Evolutionary conservation across 129 eudicot species (phyloP), one percentile per base, ranked within the genome.

Genomic region (Ambrosia trifida): DNA sequence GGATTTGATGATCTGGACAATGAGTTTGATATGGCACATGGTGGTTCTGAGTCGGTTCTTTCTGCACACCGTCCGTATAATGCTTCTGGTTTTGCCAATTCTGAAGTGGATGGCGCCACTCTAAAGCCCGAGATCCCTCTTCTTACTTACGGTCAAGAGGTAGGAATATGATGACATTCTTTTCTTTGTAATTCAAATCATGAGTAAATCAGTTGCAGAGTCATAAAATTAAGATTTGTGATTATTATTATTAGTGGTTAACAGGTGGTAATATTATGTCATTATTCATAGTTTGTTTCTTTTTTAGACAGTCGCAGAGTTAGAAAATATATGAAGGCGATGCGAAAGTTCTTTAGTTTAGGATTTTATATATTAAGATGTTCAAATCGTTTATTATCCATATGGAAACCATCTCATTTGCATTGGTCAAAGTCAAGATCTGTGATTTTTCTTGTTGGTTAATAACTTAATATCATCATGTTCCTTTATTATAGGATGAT

Each of bases 81-180:
- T 87, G 84, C 87, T 33, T 87, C 96, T 16, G 96, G 90, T 19
- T 72, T 85, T 49, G 77, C 87, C 49, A 70, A 80, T 32, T 86
- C 89, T 0, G 97, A 90, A 73, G 59, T 81, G 83, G 95, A 85
- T 65, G 72, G 59, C 8, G 71, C 80, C 13, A 75, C 85, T 69
- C 70, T 86, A 52, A 78, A 79, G 45, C 77, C 86, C 4, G 98
- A 89, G 47, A 86, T 89, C 76, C 98, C 94, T 65, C 96, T 92
- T 69, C 88, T 92, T 65, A 92, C 98, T 32, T 92, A 89, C 68
- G 98, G 96, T 17, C 95, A 92, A 83, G 98, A 92, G 95, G 98
- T 92, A 82, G 20, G 53, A 12, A 64, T 67, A 66, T 20, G 17
- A 66, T 75, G 44, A 4, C 49, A 72, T 44, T 72, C 9, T 28